Evolutionary conservation across 805 yeast genomes (phyloP), one percentile per base, ranked within the genome.

Genomic region (Lipomyces oligophaga): DNA sequence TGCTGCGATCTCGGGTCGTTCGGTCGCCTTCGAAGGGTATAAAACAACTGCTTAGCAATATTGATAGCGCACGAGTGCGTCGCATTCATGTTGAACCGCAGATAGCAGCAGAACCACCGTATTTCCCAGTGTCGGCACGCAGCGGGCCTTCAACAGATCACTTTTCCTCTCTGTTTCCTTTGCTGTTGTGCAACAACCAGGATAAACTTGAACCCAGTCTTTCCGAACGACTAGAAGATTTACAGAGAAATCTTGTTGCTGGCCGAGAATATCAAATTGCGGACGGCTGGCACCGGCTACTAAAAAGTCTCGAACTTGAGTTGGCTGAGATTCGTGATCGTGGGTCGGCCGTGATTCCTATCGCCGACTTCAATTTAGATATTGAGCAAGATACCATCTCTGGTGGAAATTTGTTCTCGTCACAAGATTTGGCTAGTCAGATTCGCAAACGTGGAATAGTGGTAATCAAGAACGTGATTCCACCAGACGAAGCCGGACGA

Each of bases 401-500:
- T 5, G 40, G 41, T 5, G 20, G 20, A 4, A n/a, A 26, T 0
- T 13, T 22, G 5, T 32, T 47, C 21, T 7, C 13, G 7, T 13
- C 37, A 10, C 19, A 39, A 11, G 39, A 16, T 5, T 31, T 47
- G 3, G 38, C 21, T 19, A 43, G 27, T 2, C 35, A 36, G 8
- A 41, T 58, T 21, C 22, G 38, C 8, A 50, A 57, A 33, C 50
- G 60, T 13, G 72, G 73, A 0, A 58, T 61, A 39, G 52, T 63
- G 16, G 62, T 69, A 10, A 58, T 69, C 13, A 55, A 66, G 32
- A 58, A 58, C 34, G 72, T 69, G 8, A 49, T 69, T 25, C 62
- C 60, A n/a, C 36, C 34, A 22, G 55, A 55, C 4, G 52, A 57
- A 30, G 67, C 66, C 2, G 45, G 54, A 4, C 49, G 47, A 18